These are phyloP conservation scores for Proliferodiscus dingleyae DNA, from an alignment of 2,329 filamentous ascomycete species.

Conservation along the genomic window DNA sequence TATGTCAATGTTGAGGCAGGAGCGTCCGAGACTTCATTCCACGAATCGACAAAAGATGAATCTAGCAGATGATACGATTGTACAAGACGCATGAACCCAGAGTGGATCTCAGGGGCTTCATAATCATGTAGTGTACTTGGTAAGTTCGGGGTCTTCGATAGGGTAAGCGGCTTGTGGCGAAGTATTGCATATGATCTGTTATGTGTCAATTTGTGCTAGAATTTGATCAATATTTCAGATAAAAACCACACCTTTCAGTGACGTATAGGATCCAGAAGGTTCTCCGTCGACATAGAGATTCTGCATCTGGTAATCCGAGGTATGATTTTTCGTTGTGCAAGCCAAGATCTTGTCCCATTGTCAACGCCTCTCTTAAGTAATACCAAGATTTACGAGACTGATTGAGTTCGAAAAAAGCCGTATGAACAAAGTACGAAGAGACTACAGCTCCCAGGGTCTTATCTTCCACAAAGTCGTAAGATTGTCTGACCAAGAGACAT, in stretches of 20 bases:
- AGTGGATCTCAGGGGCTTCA: constrained; percentile 47
- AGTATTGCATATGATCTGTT: constrained; percentile 58
- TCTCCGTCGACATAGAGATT: constrained; percentile 48
- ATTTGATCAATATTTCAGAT: too few relatives aligned
- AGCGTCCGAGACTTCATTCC: constrained; percentile 54
- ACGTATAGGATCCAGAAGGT: constrained; percentile 61
- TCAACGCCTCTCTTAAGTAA: constrained; percentile 56
- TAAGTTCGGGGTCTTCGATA: constrained; percentile 53
- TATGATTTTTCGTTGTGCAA: constrained; percentile 56
- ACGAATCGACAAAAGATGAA: constrained; percentile 57
- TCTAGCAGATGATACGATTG: constrained; percentile 59
- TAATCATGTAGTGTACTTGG: constrained; percentile 48
- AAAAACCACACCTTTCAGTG: constrained; percentile 46
- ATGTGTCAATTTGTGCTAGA: background rate
- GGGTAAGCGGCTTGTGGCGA: constrained; percentile 57
- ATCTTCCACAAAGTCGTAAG: constrained; percentile 53
- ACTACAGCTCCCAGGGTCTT: constrained; percentile 51
- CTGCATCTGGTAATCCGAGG: constrained; percentile 41
- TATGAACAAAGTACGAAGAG: constrained; percentile 58
- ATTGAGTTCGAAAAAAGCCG: constrained; percentile 57
- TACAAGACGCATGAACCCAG: constrained; percentile 56
- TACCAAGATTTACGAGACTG: constrained; percentile 56
- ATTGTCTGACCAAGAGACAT: constrained; percentile 49
- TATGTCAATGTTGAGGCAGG: constrained; percentile 30
- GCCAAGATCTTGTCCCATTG: constrained; percentile 52